Evolutionary conservation across 805 yeast species (phyloP), one percentile per base, ranked within the genome.

Genomic region (Wickerhamiella bombiphila): DNA sequence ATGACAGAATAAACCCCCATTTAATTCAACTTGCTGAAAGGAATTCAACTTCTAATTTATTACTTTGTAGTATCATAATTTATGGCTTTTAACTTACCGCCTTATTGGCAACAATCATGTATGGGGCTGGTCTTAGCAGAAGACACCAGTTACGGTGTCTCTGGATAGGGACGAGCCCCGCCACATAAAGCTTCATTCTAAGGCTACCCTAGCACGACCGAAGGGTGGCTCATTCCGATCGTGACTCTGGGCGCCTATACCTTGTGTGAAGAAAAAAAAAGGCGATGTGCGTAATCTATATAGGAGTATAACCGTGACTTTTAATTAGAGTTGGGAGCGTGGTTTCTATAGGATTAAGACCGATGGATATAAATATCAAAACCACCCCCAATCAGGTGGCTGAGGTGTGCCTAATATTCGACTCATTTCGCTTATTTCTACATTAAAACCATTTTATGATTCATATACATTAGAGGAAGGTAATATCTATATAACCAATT

Each of bases 181-280:
- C 13, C 38, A 46, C 19, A 19, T 17, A 15, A 20, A 22, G 37
- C 31, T 9, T 47, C 39, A 38, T 41, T 49, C 53, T 49, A 46
- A 49, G 54, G 53, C 40, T 36, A 49, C 53, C 53, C 54, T 50
- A 50, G 54, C 54, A 50, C 54, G 52, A 29, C 36, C 21, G 40
- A 42, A 46, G 38, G 52, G 50, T 45, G 45, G 40, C 25, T 46
- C 48, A 42, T 39, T 38, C 51, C 20, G 19, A 25, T 40, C 50
- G 54, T 50, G 54, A 50, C 54, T 50, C 54, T 50, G 54, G 53
- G 53, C 49, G 51, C 54, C 54, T 50, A 45, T 38, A 43, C 50
- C 50, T 47, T 48, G 42, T 37, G 40, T 44, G 38, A 20, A 41
- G 40, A 38, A 37, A 22, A 38, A 21, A n/a, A 37, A 24, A 5